These are phyloP conservation scores for Mycena haematopus DNA, from an alignment of 768 basidiomycete genomes.

Conservation along the genomic window DNA sequence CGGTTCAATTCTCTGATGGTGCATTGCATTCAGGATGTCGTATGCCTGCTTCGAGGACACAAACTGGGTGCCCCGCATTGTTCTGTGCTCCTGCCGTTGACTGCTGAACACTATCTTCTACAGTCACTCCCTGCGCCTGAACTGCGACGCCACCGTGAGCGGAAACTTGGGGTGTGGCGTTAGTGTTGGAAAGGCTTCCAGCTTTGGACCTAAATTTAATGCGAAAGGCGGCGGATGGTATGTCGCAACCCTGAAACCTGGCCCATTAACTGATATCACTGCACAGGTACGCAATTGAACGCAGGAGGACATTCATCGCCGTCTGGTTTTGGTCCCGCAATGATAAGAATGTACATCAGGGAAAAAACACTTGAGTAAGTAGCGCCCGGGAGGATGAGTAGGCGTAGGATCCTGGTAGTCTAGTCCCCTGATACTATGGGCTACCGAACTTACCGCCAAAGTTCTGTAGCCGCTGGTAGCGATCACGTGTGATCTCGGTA, in stretches of 20 bases:
- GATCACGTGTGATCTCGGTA: neutral
- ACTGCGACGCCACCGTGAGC: slow-evolving; percentile 36
- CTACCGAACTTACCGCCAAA: neutral
- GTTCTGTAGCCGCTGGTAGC: slow-evolving; percentile 1
- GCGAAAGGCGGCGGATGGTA: slow-evolving; percentile 65
- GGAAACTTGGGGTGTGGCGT: slow-evolving; percentile 60
- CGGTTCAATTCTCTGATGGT: neutral
- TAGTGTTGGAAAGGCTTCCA: slow-evolving; percentile 41
- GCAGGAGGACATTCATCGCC: slow-evolving; percentile 59
- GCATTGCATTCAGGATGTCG: slow-evolving; percentile 45
- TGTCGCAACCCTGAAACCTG: slow-evolving; percentile 27
- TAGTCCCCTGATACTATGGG: slow-evolving; percentile 3
- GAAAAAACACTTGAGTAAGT: too few relatives aligned
- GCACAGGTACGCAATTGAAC: slow-evolving; percentile 67
- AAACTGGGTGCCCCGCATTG: slow-evolving; percentile 59
- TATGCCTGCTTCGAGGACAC: slow-evolving; percentile 46
- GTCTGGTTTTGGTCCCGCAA: slow-evolving; percentile 78
- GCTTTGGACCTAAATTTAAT: slow-evolving; percentile 67
- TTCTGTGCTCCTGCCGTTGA: neutral
- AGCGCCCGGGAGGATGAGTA: neutral
- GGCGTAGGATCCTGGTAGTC: neutral
- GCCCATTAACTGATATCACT: neutral
- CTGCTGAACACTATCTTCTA: neutral
- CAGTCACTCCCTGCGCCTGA: slow-evolving; percentile 31
- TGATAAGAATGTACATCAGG: slow-evolving; percentile 44